Conservation (phyloP, 1,284 basidiomycete species). For the Ceratobasidium sp. region DNA sequence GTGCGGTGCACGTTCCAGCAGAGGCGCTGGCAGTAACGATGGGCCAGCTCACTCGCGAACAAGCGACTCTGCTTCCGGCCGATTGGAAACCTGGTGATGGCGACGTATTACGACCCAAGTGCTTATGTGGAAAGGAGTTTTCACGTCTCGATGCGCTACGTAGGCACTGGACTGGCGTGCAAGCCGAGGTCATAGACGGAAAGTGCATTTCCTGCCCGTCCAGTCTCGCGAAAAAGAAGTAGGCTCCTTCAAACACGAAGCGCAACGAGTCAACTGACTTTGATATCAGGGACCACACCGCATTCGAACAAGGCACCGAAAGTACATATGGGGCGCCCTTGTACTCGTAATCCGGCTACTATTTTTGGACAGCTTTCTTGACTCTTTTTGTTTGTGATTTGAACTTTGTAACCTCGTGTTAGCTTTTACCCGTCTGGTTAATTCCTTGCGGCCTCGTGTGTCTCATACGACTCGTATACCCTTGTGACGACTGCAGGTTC, state of each 20-base stretch:
- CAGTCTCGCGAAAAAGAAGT: conserved; percentile 32
- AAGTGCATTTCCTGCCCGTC: conserved; percentile 33
- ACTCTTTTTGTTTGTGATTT: not conserved
- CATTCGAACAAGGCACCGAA: conserved; percentile 20
- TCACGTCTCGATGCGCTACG: conserved; percentile 31
- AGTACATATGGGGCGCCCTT: conserved; percentile 20
- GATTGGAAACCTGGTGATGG: conserved; percentile 29
- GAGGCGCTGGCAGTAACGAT: conserved; percentile 28
- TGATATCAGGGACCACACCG: conserved; percentile 18
- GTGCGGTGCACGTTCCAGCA: conserved; percentile 25
- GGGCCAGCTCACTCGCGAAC: conserved; percentile 32
- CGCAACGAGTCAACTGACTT: not conserved
- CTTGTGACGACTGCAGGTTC: conserved; percentile 11
- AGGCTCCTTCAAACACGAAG: not conserved
- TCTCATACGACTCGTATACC: conserved; percentile 20
- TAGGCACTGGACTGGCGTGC: conserved; percentile 31
- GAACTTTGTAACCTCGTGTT: conserved; percentile 4
- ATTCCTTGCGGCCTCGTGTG: conserved; percentile 4
- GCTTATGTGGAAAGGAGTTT: conserved; percentile 35
- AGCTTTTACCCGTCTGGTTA: not conserved
- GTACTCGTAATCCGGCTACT: conserved; percentile 14
- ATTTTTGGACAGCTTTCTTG: conserved; percentile 14
- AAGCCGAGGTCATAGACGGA: conserved; percentile 30
- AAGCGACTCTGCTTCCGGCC: conserved; percentile 22
- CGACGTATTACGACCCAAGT: conserved; percentile 29